A percentile compares a stretch with the other conserved stretches of the same genome.
Conservation (phyloP, 257 asterid species). For the Galeopsis tetrahit region DNA sequence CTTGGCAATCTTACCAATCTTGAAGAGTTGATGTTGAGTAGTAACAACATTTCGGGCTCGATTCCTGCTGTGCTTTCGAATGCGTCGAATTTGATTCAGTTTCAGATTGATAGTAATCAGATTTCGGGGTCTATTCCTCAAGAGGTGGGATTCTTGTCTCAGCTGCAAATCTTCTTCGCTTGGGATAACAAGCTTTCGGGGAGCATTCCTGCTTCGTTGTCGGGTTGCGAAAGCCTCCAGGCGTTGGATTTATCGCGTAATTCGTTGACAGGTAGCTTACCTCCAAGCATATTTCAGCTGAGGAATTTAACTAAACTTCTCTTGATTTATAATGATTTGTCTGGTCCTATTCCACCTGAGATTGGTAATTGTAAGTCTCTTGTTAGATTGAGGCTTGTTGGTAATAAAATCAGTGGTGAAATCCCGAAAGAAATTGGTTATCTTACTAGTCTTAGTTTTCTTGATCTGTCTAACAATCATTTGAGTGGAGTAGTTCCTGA, state of each 20-base stretch:
- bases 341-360: slow-evolving; percentile 72
- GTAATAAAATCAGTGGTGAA: slow-evolving; percentile 62
- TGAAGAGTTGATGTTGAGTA: slow-evolving; percentile 77
- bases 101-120: slow-evolving; percentile 75
- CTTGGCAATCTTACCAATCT: slow-evolving; percentile 65
- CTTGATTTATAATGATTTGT: slow-evolving; percentile 61
- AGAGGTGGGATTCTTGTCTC: slow-evolving; percentile 58
- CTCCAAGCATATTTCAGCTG: slow-evolving; percentile 62
- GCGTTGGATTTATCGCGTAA: slow-evolving; percentile 76
- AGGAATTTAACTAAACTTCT: slow-evolving; percentile 70
- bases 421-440: slow-evolving; percentile 66
- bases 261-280: slow-evolving; percentile 62
- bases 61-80: slow-evolving; percentile 71
- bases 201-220: slow-evolving; percentile 58
- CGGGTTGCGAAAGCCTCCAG: slow-evolving; percentile 71
- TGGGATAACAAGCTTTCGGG: slow-evolving; percentile 88
- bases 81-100: slow-evolving; percentile 60
- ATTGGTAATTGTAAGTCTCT: slow-evolving; percentile 67
- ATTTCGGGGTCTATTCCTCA: slow-evolving; percentile 64
- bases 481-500: slow-evolving; percentile 62
- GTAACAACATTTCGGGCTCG: slow-evolving; percentile 73
- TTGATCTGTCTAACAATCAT: slow-evolving; percentile 65
- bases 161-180: slow-evolving; percentile 66
- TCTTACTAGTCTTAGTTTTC: slow-evolving; percentile 61
- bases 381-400: slow-evolving; percentile 58